Evolutionary conservation across 345 rosid species (phyloP), one percentile per base, ranked within the genome.

Genomic region (Eucalyptus dawsonii): DNA sequence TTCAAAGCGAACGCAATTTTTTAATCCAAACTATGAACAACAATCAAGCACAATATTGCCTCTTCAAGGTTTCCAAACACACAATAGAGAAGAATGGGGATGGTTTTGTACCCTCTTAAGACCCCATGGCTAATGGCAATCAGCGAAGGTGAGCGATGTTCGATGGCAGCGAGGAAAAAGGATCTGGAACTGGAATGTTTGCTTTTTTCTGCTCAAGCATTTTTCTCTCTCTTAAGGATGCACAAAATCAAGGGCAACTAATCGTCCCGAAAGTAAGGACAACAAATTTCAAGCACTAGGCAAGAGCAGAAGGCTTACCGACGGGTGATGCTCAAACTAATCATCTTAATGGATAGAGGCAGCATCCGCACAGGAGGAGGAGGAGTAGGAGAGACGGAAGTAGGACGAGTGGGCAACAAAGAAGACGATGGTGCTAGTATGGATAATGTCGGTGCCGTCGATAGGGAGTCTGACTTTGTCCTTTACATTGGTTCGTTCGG

Each of bases 381-480:
- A 54, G 58, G 10, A 54, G 25, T 21, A 54, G 58, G 58, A 54
- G 25, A 54, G 58, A 54, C 25, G 1, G 4, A 54, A 54, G 58
- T 22, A 54, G 4, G 58, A 54, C 11, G 11, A 54, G 58, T 22
- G 58, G 5, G 58, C 58, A 54, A 54, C 25, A 9, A 54, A 54
- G 25, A 54, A 54, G 58, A 21, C 25, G 2, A 54, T 21, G 2
- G 58, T 54, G 58, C 58, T 4, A 54, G 9, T 54, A 22, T 14
- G 51, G 51, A 50, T 14, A 4, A 54, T 8, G 25, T 4, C 4
- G 25, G 0, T 8, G 58, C 0, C 25, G 5, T 19, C 25, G 25
- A 21, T 4, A 21, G 25, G 58, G 58, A 54, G 58, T 21, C 5
- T 9, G 2, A 21, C 58, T 54, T 54, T 2, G 11, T 9, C 58